These are phyloP conservation scores for Fragaria nilgerrensis DNA, from an alignment of 306 rosid genomes.

Conservation along the genomic window DNA sequence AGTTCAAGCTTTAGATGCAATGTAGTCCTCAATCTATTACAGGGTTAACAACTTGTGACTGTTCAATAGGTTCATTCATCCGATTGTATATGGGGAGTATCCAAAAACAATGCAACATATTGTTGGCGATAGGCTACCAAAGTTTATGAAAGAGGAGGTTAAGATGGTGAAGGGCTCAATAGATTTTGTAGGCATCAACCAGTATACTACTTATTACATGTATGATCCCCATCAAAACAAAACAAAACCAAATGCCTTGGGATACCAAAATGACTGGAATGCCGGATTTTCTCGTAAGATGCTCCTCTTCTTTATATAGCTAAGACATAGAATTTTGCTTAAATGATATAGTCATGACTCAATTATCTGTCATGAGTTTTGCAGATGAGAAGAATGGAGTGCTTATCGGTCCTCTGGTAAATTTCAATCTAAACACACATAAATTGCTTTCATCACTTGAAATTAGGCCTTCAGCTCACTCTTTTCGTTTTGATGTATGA, in stretches of 20 bases:
- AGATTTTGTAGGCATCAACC: no score
- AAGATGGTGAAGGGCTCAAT: no score
- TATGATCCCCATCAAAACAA: no score
- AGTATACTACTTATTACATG: no score
- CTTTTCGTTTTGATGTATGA: background rate
- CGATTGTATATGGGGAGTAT: constrained; percentile 72
- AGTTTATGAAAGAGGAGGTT: no score
- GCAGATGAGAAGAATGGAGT: constrained; percentile 76
- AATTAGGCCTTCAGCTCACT: background rate
- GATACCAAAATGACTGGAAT: constrained; percentile 89
- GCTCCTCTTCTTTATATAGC: background rate
- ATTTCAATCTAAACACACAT: background rate
- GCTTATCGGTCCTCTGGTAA: constrained; percentile 74
- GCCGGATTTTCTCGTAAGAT: constrained; percentile 76
- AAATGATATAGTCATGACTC: background rate
- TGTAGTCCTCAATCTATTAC: no score
- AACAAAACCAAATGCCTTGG: no score
- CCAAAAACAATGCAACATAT: no score
- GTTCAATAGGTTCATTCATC: constrained; percentile 75
- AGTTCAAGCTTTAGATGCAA: no score
- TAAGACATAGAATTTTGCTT: background rate
- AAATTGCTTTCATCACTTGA: background rate
- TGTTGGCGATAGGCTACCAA: no score
- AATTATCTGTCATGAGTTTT: constrained; percentile 20
- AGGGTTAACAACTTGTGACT: background rate